phyloP scores from a whole-genome alignment of 257 asterid species.

The Datura wrightii region DNA sequence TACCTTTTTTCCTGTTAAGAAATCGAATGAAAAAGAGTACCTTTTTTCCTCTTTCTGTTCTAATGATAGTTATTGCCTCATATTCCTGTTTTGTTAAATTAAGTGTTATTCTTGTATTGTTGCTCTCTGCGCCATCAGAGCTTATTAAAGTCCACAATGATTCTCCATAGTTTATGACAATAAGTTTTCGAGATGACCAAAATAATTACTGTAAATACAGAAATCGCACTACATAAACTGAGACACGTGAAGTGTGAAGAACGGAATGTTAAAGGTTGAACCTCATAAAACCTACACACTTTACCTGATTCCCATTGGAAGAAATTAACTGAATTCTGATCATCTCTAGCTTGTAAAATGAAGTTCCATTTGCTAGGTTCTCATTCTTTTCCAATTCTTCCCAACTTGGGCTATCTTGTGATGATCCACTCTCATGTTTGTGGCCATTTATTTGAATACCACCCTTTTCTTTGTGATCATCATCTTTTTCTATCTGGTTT shows the following conservation, averaged over 20 bases:
- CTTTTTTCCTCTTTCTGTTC: not conserved
- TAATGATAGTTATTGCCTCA: not conserved
- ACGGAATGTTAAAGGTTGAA: constrained; percentile 20
- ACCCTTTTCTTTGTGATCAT: constrained; percentile 58
- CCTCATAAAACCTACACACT: constrained; percentile 21
- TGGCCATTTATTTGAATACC: constrained; percentile 66
- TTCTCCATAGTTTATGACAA: not conserved
- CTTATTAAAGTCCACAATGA: constrained; percentile 8
- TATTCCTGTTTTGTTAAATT: not conserved
- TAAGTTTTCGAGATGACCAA: constrained; percentile 8
- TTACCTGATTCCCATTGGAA: constrained; percentile 75
- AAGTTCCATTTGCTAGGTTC: constrained; percentile 73
- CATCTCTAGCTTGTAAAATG: constrained; percentile 94
- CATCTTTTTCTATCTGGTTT: constrained; percentile 37
- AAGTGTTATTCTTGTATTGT: not conserved
- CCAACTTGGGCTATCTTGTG: constrained; percentile 60
- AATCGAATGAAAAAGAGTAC: constrained; percentile 3
- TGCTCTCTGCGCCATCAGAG: not conserved
- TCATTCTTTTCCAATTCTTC: constrained; percentile 80
- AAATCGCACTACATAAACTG: not conserved
- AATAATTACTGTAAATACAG: not conserved
- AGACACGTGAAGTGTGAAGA: constrained; percentile 18
- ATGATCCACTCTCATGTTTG: constrained; percentile 53
- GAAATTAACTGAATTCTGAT: constrained; percentile 77
- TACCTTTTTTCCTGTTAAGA: not conserved